Evolutionary conservation across 208 protist species (phyloP).

Genomic region (Trypanosomatidae sp.): DNA sequence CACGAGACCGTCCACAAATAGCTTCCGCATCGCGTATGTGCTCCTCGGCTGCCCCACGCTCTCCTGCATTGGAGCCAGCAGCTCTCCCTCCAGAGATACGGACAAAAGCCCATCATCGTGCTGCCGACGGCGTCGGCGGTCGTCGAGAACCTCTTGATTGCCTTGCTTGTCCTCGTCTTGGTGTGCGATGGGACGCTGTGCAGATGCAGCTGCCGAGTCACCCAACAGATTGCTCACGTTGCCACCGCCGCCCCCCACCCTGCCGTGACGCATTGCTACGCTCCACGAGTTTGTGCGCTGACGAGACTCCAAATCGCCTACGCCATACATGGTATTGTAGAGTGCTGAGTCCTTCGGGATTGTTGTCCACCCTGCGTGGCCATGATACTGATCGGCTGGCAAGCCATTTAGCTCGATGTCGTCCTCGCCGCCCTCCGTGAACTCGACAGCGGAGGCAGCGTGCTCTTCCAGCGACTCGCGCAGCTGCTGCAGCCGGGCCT

Average conservation of each 20-base stretch:
- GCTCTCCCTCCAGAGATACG: conserved; percentile 51
- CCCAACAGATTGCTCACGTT: conserved; percentile 15
- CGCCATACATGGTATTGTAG: conserved; percentile 54
- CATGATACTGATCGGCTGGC: conserved; percentile 73
- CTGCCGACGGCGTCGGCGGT: conserved; percentile 39
- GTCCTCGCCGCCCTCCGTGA: conserved; percentile 73
- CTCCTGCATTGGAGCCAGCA: conserved; percentile 58
- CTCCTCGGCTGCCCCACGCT: conserved; percentile 76
- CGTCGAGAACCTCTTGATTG: conserved; percentile 39
- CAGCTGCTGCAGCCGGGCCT: conserved; percentile 51
- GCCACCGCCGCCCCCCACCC: background rate
- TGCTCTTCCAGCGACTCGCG: conserved; percentile 56
- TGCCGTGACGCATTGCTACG: conserved; percentile 24
- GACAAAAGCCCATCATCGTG: conserved; percentile 62
- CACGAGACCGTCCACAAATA: conserved; percentile 74
- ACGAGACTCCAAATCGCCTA: conserved; percentile 74
- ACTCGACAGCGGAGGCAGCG: conserved; percentile 68
- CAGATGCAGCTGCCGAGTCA: conserved; percentile 12
- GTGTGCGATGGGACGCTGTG: background rate
- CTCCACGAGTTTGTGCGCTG: conserved; percentile 79
- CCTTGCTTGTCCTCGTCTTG: background rate
- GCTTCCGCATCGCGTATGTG: conserved; percentile 79
- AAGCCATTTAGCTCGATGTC: conserved; percentile 80
- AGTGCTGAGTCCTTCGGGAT: conserved; percentile 79
- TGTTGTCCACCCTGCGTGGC: conserved; percentile 65